Percentiles rank a stretch among this genome's conserved stretches.
phyloP scores from a whole-genome alignment of 2,329 filamentous ascomycete genomes.

The Plenodomus tracheiphilus region DNA sequence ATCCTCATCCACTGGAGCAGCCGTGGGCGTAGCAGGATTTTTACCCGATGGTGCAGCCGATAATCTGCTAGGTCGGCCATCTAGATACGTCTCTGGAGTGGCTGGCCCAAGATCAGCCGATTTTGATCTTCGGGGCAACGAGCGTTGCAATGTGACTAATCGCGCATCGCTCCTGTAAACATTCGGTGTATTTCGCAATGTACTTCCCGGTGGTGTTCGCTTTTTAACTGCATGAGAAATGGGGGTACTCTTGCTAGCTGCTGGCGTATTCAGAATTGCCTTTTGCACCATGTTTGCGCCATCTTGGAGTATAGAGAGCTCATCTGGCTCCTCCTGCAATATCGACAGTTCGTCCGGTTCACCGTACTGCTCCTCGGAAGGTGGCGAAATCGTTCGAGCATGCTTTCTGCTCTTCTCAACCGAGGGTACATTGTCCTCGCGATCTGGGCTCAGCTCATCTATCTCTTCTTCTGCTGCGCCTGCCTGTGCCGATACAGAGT shows the following conservation, averaged over 20 bases:
- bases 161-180: slow-evolving; percentile 4
- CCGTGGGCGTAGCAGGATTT: slow-evolving; percentile 18
- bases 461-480: slow-evolving; percentile 25
- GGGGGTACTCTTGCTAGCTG: slow-evolving; percentile 15
- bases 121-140: slow-evolving; percentile 17
- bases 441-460: slow-evolving; percentile 41
- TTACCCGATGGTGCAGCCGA: slow-evolving; percentile 15
- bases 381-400: slow-evolving; percentile 25
- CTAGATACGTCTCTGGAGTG: slow-evolving; percentile 28
- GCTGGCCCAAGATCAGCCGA: slow-evolving; percentile 24
- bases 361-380: slow-evolving; percentile 29
- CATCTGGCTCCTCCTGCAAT: slow-evolving; percentile 29
- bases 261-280: slow-evolving; percentile 7
- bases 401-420: slow-evolving; percentile 34
- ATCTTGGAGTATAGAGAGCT: slow-evolving; percentile 32
- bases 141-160: slow-evolving; percentile 15
- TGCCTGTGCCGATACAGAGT: slow-evolving; percentile 17
- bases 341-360: slow-evolving; percentile 33
- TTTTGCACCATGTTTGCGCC: slow-evolving; percentile 18
- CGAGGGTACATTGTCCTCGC: slow-evolving; percentile 26
- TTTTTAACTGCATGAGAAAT: slow-evolving; percentile 11
- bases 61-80: slow-evolving; percentile 11
- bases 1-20: slow-evolving; percentile 19
- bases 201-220: slow-evolving; percentile 2
- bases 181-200: slow-evolving; percentile 10